phyloP scores from a whole-genome alignment of 495 filamentous ascomycete species.

The Aspergillus wentii region DNA sequence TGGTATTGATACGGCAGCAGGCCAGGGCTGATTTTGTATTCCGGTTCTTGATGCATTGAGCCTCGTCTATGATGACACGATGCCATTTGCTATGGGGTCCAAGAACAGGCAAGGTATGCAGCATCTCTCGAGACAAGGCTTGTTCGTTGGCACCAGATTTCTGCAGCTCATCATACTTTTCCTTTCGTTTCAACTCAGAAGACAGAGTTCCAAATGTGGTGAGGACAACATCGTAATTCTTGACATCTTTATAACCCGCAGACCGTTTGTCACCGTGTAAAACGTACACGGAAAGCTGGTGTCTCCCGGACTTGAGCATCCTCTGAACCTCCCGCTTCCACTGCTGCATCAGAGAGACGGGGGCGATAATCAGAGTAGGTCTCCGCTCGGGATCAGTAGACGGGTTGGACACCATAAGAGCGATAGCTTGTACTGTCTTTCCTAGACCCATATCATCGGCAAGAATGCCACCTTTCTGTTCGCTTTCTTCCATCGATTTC shows the following conservation, averaged over 20 bases:
- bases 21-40: slow-evolving; percentile 61
- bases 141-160: slow-evolving; percentile 13
- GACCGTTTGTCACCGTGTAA: slow-evolving; percentile 58
- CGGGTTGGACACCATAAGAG: slow-evolving; percentile 72
- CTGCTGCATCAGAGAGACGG: slow-evolving; percentile 81
- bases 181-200: slow-evolving; percentile 58
- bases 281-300: slow-evolving; percentile 61
- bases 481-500: slow-evolving; percentile 71
- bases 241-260: slow-evolving; percentile 55
- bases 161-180: slow-evolving; percentile 35
- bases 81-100: slow-evolving; percentile 67
- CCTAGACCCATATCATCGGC: slow-evolving; percentile 95
- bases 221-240: slow-evolving; percentile 74
- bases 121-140: slow-evolving; percentile 11
- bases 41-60: slow-evolving; percentile 90
- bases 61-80: slow-evolving; percentile 87
- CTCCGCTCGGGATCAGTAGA: slow-evolving; percentile 59
- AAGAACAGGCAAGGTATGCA: slow-evolving; percentile 52
- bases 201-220: slow-evolving; percentile 84
- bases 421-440: slow-evolving; percentile 87
- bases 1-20: slow-evolving; percentile 54
- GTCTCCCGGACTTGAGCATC: slow-evolving; percentile 56
- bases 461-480: slow-evolving; percentile 77
- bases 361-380: slow-evolving; percentile 84
- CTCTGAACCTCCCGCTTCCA: slow-evolving; percentile 82